Evolutionary conservation across 2,329 filamentous ascomycete species (phyloP).

Genomic region (Teratosphaeria destructans): DNA sequence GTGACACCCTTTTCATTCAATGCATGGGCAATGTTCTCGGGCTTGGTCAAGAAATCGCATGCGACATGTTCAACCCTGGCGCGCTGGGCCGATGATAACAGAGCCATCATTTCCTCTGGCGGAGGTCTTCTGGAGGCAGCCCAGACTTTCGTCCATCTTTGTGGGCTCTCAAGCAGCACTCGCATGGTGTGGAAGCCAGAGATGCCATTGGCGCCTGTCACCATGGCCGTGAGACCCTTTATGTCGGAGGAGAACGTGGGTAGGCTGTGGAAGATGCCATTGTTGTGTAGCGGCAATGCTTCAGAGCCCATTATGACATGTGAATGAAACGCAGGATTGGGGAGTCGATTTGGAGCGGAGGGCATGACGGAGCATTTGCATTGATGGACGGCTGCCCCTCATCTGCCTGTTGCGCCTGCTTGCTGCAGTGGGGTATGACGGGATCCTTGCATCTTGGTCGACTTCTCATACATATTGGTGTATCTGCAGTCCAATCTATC

Average conservation of each 20-base stretch:
- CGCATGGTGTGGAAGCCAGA: conserved; percentile 43
- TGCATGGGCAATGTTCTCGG: conserved; percentile 27
- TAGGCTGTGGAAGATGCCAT: conserved; percentile 41
- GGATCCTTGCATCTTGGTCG: neutral
- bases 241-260: conserved; percentile 35
- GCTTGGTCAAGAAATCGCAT: conserved; percentile 28
- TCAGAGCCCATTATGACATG: conserved; percentile 16
- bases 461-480: neutral
- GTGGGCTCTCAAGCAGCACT: conserved; percentile 35
- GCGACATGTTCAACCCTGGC: conserved; percentile 20
- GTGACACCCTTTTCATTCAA: conserved; percentile 26
- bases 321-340: too few species aligned
- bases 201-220: conserved; percentile 46
- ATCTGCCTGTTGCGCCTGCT: neutral
- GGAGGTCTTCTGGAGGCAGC: conserved; percentile 39
- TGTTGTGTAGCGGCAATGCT: conserved; percentile 14
- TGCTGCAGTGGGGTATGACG: neutral
- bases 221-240: conserved; percentile 39
- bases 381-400: neutral
- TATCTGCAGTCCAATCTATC: neutral
- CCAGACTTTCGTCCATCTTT: conserved; percentile 45
- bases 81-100: conserved; percentile 22
- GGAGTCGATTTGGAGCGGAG: neutral
- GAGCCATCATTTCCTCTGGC: conserved; percentile 26
- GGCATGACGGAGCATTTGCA: neutral